phyloP scores from a whole-genome alignment of 495 filamentous ascomycete species.

The Xylaria intraflava region DNA sequence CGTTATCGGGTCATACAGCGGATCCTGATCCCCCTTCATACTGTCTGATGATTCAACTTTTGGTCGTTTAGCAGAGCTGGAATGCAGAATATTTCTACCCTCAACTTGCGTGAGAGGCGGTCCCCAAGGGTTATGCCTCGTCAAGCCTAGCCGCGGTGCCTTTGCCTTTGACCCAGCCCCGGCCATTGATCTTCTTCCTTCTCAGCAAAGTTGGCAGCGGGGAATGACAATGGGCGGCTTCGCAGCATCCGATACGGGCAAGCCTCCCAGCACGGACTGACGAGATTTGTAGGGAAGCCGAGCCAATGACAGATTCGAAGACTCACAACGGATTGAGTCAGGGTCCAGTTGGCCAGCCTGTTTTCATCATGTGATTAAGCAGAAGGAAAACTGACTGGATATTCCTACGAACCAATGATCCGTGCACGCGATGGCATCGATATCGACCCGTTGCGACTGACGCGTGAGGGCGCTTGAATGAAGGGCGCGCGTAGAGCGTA shows the following conservation, averaged over 20 bases:
- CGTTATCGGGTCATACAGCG: constrained; percentile 12
- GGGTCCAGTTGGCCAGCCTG: neutral
- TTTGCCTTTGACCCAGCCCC: neutral
- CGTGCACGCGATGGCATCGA: neutral
- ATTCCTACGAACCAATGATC: too few relatives aligned
- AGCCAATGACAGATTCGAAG: neutral
- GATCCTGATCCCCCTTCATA: neutral
- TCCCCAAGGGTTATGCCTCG: neutral
- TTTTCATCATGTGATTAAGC: too few relatives aligned
- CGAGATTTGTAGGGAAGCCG: neutral
- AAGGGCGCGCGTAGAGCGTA: too few relatives aligned
- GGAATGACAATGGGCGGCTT: neutral
- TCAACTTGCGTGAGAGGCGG: constrained; percentile 12
- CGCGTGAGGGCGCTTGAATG: neutral
- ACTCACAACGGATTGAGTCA: neutral
- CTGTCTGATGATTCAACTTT: neutral
- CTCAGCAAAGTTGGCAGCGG: neutral
- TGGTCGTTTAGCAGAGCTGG: neutral
- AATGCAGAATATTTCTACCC: neutral
- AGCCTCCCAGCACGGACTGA: neutral
- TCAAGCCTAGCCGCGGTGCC: constrained; percentile 13
- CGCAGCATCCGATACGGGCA: neutral
- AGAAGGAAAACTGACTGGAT: too few relatives aligned
- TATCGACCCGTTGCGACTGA: neutral
- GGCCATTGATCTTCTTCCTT: neutral